These are phyloP conservation scores for Papiliotrema fonsecae DNA, from an alignment of 1,284 basidiomycete species.

Conservation along the genomic window DNA sequence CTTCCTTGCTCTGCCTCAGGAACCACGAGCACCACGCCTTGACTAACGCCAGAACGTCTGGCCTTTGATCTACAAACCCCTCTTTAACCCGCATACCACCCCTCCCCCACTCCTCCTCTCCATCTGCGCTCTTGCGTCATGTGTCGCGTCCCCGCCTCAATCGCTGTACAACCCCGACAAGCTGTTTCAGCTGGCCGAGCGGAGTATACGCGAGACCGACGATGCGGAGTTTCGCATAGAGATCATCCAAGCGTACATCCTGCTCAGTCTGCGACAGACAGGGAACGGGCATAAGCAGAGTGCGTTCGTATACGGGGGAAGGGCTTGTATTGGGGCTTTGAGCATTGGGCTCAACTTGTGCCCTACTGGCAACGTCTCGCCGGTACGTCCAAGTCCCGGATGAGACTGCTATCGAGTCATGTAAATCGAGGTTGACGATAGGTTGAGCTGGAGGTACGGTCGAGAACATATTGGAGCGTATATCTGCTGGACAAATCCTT, in stretches of 20 bases:
- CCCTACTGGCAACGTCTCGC: slow-evolving; percentile 17
- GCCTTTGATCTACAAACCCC: slow-evolving; percentile 44
- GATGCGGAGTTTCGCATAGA: slow-evolving; percentile 30
- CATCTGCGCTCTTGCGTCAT: slow-evolving; percentile 39
- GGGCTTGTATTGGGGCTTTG: slow-evolving; percentile 47
- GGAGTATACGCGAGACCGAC: slow-evolving; percentile 16
- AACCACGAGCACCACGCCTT: too few relatives aligned
- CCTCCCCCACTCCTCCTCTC: slow-evolving; percentile 32
- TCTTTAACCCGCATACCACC: slow-evolving; percentile 36
- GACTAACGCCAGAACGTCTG: slow-evolving; percentile 34
- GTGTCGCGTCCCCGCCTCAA: slow-evolving; percentile 20
- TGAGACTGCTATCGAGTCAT: neutral
- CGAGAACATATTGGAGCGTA: slow-evolving; percentile 48
- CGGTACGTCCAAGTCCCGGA: neutral
- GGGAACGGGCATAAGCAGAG: slow-evolving; percentile 48
- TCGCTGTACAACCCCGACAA: slow-evolving; percentile 62
- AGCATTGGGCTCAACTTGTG: slow-evolving; percentile 48
- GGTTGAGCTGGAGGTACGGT: slow-evolving; percentile 40
- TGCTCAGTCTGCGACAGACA: slow-evolving; percentile 48
- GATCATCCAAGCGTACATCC: slow-evolving; percentile 43
- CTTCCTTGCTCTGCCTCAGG: neutral
- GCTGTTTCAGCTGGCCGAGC: slow-evolving; percentile 47
- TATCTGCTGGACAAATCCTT: slow-evolving; percentile 49
- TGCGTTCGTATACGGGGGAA: slow-evolving; percentile 45
- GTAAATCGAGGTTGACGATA: neutral